phyloP scores from a whole-genome alignment of 2,329 filamentous ascomycete genomes.

The Penicillium oxalicum region DNA sequence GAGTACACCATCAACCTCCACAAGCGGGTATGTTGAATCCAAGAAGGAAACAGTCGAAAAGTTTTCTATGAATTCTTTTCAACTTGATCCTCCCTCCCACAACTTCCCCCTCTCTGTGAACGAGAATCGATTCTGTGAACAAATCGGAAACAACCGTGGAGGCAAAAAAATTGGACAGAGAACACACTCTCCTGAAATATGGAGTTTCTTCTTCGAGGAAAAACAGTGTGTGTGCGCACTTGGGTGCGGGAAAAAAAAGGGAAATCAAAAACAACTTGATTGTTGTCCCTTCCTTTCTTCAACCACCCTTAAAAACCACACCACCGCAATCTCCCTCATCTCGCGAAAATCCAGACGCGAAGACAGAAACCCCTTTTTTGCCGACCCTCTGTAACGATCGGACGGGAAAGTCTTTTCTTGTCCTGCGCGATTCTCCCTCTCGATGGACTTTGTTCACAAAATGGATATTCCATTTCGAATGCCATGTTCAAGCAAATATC shows the following conservation, averaged over 20 bases:
- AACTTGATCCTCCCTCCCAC: too few species aligned
- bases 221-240: slow-evolving; percentile 15
- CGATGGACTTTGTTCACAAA: too few species aligned
- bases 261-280: background rate
- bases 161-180: slow-evolving; percentile 29
- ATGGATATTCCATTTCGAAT: background rate
- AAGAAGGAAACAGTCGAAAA: background rate
- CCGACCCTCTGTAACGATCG: background rate
- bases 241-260: slow-evolving; percentile 4
- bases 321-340: slow-evolving; percentile 5
- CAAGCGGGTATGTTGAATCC: slow-evolving; percentile 78
- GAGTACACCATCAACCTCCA: slow-evolving; percentile 99
- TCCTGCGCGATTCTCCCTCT: background rate
- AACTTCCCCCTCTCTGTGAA: slow-evolving; percentile 9
- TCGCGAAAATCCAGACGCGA: background rate
- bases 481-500: too few species aligned
- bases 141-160: slow-evolving; percentile 15
- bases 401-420: background rate
- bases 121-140: slow-evolving; percentile 18
- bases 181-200: slow-evolving; percentile 22
- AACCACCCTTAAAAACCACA: slow-evolving; percentile 10
- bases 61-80: too few species aligned
- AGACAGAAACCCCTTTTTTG: too few species aligned
- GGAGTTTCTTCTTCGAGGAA: slow-evolving; percentile 17
- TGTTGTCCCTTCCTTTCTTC: slow-evolving; percentile 1